Percentiles rank a stretch among this genome's conserved stretches.
Evolutionary conservation across 208 protist species (phyloP).

Genomic region (Trypanosoma platydactyli): DNA sequence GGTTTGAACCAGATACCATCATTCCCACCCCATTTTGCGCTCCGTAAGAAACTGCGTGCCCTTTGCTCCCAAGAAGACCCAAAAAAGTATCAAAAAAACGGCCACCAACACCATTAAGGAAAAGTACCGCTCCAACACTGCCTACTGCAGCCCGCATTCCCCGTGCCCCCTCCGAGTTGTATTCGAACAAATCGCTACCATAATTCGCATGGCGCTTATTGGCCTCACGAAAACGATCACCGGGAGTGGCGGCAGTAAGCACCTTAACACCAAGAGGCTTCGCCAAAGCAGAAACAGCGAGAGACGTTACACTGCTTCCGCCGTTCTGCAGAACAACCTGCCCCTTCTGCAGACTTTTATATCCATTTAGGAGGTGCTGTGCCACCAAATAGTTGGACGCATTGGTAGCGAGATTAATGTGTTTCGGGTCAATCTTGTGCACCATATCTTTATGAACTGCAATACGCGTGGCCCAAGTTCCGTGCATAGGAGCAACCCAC

Average conservation of each 20-base stretch:
- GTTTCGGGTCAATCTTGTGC: slow-evolving; percentile 60
- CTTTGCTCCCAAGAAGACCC: slow-evolving; percentile 47
- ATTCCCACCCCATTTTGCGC: slow-evolving; percentile 75
- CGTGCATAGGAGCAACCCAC: slow-evolving; percentile 66
- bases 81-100: slow-evolving; percentile 65
- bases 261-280: slow-evolving; percentile 42
- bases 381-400: slow-evolving; percentile 73
- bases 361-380: slow-evolving; percentile 66
- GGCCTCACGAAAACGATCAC: slow-evolving; percentile 55
- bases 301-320: slow-evolving; percentile 67
- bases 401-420: slow-evolving; percentile 48
- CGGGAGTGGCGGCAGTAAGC: slow-evolving; percentile 61
- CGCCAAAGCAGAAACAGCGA: slow-evolving; percentile 68
- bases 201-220: slow-evolving; percentile 61
- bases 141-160: slow-evolving; percentile 46
- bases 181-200: slow-evolving; percentile 58
- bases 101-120: slow-evolving; percentile 77
- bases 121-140: slow-evolving; percentile 42
- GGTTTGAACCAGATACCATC: slow-evolving; percentile 54
- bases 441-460: slow-evolving; percentile 38
- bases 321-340: slow-evolving; percentile 75
- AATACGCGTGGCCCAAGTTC: slow-evolving; percentile 66
- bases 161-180: slow-evolving; percentile 55
- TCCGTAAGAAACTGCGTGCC: slow-evolving; percentile 74
- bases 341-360: slow-evolving; percentile 46